A percentile compares a stretch with the other conserved stretches of the same genome.
These are phyloP conservation scores for Apophysomyces trapeziformis DNA, from an alignment of 371 early-diverging fungal genomes.

Conservation along the genomic window DNA sequence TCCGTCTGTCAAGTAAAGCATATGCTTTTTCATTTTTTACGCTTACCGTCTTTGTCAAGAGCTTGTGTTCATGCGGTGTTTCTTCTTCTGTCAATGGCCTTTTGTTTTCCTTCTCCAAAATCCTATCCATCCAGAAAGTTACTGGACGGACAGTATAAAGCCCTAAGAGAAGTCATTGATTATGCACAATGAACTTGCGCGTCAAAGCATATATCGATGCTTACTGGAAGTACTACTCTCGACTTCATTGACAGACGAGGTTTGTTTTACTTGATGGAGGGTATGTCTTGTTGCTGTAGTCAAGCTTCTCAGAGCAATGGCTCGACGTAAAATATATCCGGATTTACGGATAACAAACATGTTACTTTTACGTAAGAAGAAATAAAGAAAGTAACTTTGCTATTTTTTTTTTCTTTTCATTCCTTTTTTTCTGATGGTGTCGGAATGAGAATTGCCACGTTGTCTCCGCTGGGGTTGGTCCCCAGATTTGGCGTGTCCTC, in stretches of 20 bases:
- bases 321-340: background rate
- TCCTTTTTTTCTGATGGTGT: background rate
- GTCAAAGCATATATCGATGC: conserved; percentile 12
- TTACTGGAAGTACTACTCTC: conserved; percentile 1
- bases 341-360: background rate
- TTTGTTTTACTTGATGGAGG: background rate
- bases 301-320: background rate
- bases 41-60: conserved; percentile 31
- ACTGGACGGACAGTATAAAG: conserved; percentile 52
- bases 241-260: background rate
- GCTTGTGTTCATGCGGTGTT: conserved; percentile 21
- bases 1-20: background rate
- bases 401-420: too few relatives aligned
- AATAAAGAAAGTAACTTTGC: background rate
- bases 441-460: background rate
- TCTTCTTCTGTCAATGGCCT: conserved; percentile 13
- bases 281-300: background rate
- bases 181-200: too few relatives aligned
- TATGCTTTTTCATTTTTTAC: background rate
- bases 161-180: background rate
- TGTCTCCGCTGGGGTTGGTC: background rate
- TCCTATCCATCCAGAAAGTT: conserved; percentile 50
- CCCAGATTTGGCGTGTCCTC: background rate
- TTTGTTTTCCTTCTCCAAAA: conserved; percentile 30
- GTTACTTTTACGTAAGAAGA: background rate